These are phyloP conservation scores for Carallia pectinifolia DNA, from an alignment of 345 rosid species.

Conservation along the genomic window DNA sequence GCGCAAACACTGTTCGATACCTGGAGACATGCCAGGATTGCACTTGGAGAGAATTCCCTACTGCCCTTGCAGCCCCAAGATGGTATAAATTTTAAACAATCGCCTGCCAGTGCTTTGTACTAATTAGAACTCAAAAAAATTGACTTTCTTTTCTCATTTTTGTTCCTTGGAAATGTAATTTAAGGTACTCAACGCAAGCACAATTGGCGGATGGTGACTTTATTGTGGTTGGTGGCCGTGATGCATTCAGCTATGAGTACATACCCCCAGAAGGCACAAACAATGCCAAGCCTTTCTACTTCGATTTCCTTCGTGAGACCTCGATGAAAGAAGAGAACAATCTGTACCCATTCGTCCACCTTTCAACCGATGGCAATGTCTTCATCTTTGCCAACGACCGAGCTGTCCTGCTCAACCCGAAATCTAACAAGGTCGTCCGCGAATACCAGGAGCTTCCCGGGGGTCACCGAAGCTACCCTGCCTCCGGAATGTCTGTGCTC, in stretches of 20 bases:
- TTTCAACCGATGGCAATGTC: constrained; percentile 75
- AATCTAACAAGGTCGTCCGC: constrained; percentile 39
- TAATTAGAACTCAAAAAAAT: too few relatives aligned
- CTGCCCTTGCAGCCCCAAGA: constrained; percentile 59
- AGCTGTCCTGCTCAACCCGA: constrained; percentile 56
- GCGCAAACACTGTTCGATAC: constrained; percentile 64
- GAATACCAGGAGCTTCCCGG: constrained; percentile 68
- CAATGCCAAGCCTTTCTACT: constrained; percentile 35
- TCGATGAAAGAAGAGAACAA: constrained; percentile 59
- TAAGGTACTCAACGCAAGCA: constrained; percentile 56
- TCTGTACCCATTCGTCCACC: constrained; percentile 76
- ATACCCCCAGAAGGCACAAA: constrained; percentile 56
- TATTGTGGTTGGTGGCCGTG: constrained; percentile 80
- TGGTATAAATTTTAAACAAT: constrained; percentile 36
- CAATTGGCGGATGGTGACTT: constrained; percentile 64
- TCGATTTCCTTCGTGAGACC: constrained; percentile 55
- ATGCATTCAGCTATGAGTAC: constrained; percentile 65
- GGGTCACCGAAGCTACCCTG: constrained; percentile 81
- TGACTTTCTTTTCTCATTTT: not conserved
- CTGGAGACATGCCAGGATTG: constrained; percentile 36
- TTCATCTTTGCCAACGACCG: constrained; percentile 79
- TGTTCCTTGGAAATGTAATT: not conserved
- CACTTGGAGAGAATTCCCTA: constrained; percentile 66
- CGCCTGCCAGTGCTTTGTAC: too few relatives aligned
- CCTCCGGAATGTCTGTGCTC: constrained; percentile 61